These are phyloP conservation scores for Flueggea neowawraea DNA, from an alignment of 441 rosid genomes.

Conservation along the genomic window DNA sequence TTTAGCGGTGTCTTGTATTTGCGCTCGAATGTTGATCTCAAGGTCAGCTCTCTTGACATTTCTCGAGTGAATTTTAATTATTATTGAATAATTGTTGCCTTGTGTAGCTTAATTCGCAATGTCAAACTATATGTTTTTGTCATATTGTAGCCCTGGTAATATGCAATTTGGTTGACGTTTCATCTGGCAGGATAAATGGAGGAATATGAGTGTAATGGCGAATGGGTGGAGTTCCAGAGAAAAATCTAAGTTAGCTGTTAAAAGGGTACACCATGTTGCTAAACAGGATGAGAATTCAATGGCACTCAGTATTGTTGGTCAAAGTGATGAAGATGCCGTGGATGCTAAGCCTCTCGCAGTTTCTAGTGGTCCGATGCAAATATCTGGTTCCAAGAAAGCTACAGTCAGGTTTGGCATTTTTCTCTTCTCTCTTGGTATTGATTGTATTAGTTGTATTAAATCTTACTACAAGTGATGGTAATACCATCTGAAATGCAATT, in stretches of 20 bases:
- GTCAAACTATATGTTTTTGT: too few relatives aligned
- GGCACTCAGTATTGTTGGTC: conserved; percentile 24
- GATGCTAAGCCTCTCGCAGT: conserved; percentile 52
- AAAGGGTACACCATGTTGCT: conserved; percentile 44
- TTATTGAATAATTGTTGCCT: too few relatives aligned
- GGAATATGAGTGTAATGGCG: conserved; percentile 95
- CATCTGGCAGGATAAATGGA: conserved; percentile 83
- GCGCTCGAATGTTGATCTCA: conserved; percentile 96
- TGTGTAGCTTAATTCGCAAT: too few relatives aligned
- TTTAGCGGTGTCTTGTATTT: conserved; percentile 71
- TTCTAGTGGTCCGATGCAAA: conserved; percentile 34
- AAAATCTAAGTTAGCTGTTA: conserved; percentile 66
- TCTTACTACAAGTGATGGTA: too few relatives aligned
- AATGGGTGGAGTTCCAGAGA: conserved; percentile 94
- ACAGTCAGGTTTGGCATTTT: conserved; percentile 56
- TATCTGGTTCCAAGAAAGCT: conserved; percentile 57
- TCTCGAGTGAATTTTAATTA: background rate
- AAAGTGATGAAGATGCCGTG: conserved; percentile 68
- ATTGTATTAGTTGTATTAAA: too few relatives aligned
- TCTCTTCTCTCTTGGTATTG: background rate
- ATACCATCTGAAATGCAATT: too few relatives aligned
- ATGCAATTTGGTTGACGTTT: conserved; percentile 1
- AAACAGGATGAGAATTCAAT: conserved; percentile 57
- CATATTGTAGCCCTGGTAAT: background rate
- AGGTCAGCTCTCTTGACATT: conserved; percentile 40